phyloP scores from a whole-genome alignment of 371 early-diverging fungal species.

The Lichtheimia hyalospora region DNA sequence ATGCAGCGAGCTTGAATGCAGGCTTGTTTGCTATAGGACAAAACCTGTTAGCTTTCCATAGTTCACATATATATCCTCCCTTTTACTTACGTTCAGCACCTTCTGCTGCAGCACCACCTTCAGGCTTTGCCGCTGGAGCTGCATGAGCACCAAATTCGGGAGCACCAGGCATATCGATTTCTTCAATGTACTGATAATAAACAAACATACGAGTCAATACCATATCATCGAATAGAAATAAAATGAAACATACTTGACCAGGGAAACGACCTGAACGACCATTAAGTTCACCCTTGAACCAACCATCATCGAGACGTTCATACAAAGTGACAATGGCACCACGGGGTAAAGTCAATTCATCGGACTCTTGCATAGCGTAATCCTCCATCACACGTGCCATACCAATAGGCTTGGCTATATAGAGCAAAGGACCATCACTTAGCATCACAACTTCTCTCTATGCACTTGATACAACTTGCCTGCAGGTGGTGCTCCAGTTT shows the following conservation, averaged over 20 bases:
- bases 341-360: conserved; percentile 63
- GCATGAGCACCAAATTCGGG: conserved; percentile 38
- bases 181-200: conserved; percentile 24
- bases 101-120: conserved; percentile 20
- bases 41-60: no score
- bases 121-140: conserved; percentile 17
- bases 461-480: background rate
- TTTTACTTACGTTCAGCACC: conserved; percentile 18
- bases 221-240: no score
- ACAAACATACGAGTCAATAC: no score
- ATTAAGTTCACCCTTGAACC: conserved; percentile 70
- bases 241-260: conserved; percentile 43
- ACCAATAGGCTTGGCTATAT: conserved; percentile 34
- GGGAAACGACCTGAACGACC: conserved; percentile 73
- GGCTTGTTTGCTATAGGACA: conserved; percentile 8
- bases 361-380: conserved; percentile 67
- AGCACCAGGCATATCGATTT: conserved; percentile 49
- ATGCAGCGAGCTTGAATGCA: conserved; percentile 61
- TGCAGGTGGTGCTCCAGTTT: conserved; percentile 5
- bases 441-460: no score
- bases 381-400: conserved; percentile 68
- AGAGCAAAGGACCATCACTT: no score
- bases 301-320: conserved; percentile 66
- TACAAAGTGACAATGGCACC: conserved; percentile 70
- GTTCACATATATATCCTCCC: background rate